Evolutionary conservation across 2,329 filamentous ascomycete species (phyloP).

Genomic region (Diplocarpon mali): DNA sequence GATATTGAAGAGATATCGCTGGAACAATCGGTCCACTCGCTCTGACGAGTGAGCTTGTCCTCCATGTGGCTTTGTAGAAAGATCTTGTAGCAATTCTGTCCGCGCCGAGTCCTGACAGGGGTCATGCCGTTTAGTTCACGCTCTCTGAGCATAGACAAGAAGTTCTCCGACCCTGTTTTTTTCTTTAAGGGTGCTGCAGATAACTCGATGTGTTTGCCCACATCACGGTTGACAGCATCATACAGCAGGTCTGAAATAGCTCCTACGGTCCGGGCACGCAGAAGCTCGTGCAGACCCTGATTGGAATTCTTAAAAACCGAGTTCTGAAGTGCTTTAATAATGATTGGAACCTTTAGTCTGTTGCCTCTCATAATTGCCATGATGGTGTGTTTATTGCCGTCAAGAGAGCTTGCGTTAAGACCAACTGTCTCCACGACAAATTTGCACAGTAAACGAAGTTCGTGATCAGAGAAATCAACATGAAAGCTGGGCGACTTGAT

Average conservation of each 20-base stretch:
- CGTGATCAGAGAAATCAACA: neutral
- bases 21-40: conserved; percentile 49
- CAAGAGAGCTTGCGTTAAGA: neutral
- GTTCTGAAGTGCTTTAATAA: neutral
- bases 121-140: conserved; percentile 20
- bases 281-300: neutral
- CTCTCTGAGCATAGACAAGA: conserved; percentile 9
- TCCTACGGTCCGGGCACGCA: neutral
- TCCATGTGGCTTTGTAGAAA: conserved; percentile 29
- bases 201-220: neutral
- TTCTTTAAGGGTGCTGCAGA: neutral
- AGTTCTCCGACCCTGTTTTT: neutral
- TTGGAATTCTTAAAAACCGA: neutral
- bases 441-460: neutral
- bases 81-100: conserved; percentile 15
- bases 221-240: neutral
- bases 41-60: conserved; percentile 38
- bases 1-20: conserved; percentile 48
- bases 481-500: neutral
- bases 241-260: neutral
- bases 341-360: neutral
- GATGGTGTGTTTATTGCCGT: neutral
- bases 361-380: neutral
- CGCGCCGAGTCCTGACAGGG: conserved; percentile 9
- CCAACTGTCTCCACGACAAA: neutral